Conservation (phyloP, 2,329 filamentous ascomycete species). For the Cercospora sesami region DNA sequence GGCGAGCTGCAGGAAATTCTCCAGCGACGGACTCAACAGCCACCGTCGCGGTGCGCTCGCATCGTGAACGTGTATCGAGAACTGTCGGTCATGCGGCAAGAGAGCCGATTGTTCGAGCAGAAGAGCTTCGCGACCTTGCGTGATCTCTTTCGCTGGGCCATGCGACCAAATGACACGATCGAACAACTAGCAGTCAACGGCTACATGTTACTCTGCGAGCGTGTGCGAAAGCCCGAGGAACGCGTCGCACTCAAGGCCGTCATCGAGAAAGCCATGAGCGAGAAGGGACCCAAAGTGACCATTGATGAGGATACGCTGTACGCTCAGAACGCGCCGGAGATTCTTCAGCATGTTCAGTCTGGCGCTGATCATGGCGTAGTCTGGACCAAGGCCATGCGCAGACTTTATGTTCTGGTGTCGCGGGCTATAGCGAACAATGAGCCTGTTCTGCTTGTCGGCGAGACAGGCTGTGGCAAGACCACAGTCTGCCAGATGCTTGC, state of each 20-base stretch:
- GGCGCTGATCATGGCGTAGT: conserved; percentile 68
- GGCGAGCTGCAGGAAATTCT: conserved; percentile 90
- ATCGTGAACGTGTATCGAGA: conserved; percentile 95
- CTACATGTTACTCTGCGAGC: conserved; percentile 93
- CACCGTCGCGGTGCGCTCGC: conserved; percentile 83
- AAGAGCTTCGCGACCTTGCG: conserved; percentile 95
- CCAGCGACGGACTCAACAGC: conserved; percentile 82
- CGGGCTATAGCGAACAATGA: conserved; percentile 86
- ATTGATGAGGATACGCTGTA: conserved; percentile 77
- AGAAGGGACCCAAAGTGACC: conserved; percentile 59
- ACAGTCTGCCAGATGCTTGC: conserved; percentile 92
- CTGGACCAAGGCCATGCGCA: conserved; percentile 93
- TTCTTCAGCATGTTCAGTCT: conserved; percentile 37
- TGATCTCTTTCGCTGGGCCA: conserved; percentile 94
- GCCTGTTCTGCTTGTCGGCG: conserved; percentile 89
- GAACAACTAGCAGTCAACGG: conserved; percentile 89
- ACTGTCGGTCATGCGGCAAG: conserved; percentile 84
- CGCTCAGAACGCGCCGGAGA: conserved; percentile 46
- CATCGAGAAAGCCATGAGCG: conserved; percentile 83
- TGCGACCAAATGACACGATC: conserved; percentile 78
- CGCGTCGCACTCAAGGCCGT: conserved; percentile 78
- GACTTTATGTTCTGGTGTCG: conserved; percentile 85
- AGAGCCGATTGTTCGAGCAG: conserved; percentile 89
- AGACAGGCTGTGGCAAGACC: conserved; percentile 97
- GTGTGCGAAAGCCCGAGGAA: conserved; percentile 89